phyloP scores from a whole-genome alignment of 1,284 basidiomycete genomes.

The Meira miltonrushii region DNA sequence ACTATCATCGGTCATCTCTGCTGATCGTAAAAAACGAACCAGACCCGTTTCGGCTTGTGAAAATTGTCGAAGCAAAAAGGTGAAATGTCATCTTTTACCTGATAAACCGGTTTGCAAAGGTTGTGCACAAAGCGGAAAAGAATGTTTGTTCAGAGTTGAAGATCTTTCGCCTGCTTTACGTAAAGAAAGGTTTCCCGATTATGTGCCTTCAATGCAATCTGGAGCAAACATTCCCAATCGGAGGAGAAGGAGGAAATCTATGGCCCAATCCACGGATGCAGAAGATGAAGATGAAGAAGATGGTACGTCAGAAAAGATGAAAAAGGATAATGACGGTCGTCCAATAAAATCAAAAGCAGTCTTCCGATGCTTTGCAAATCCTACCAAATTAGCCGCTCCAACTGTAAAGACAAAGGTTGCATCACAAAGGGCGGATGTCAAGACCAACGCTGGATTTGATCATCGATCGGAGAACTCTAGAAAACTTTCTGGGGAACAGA shows the following conservation, averaged over 20 bases:
- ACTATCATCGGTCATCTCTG: no score
- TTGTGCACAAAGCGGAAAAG: slow-evolving; percentile 35
- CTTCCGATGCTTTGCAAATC: slow-evolving; percentile 40
- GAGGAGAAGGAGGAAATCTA: slow-evolving; percentile 13
- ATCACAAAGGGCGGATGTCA: not conserved
- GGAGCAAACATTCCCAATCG: not conserved
- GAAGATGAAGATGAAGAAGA: not conserved
- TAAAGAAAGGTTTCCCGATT: slow-evolving; percentile 32
- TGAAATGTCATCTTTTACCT: slow-evolving; percentile 36
- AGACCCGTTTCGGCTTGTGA: slow-evolving; percentile 44
- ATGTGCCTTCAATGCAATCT: slow-evolving; percentile 30
- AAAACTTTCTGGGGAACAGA: no score
- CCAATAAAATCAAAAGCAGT: slow-evolving; percentile 33
- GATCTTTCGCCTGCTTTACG: slow-evolving; percentile 41
- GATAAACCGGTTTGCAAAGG: slow-evolving; percentile 40
- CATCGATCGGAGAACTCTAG: no score
- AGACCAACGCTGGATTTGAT: not conserved
- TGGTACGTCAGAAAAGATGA: no score
- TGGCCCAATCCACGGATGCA: not conserved
- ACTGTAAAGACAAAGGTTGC: not conserved
- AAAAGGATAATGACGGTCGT: not conserved
- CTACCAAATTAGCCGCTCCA: slow-evolving; percentile 35
- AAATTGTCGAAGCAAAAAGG: slow-evolving; percentile 41
- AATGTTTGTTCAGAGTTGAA: slow-evolving; percentile 44
- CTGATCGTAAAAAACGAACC: slow-evolving; percentile 38